Percentiles rank a stretch among this genome's conserved stretches.
Evolutionary conservation across 768 basidiomycete genomes (phyloP).

Genomic region (Galerina sulciceps): DNA sequence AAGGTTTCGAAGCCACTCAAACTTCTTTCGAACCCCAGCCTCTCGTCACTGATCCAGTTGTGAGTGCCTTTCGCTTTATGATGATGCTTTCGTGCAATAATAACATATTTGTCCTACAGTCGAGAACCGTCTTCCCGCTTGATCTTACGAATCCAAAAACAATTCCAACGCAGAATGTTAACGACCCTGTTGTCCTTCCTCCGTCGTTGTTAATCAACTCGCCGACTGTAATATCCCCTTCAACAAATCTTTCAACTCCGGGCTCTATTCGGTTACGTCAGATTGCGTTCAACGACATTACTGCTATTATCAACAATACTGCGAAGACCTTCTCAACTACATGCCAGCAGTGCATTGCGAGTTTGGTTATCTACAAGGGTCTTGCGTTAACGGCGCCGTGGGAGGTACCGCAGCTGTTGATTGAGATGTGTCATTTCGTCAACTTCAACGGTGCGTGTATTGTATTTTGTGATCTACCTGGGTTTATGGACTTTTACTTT

Average conservation of each 20-base stretch:
- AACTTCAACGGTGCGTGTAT: background rate
- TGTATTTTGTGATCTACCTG: too few species aligned
- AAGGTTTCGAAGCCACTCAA: background rate
- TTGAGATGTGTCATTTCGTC: slow-evolving; percentile 3
- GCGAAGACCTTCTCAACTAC: background rate
- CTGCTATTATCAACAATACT: background rate
- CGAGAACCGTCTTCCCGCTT: background rate
- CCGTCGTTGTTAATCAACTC: background rate
- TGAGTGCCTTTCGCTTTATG: background rate
- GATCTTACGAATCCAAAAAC: slow-evolving; percentile 3
- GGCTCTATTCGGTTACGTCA: background rate
- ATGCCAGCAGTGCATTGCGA: slow-evolving; percentile 2
- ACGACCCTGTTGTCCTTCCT: background rate
- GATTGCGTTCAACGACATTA: background rate
- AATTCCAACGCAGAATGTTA: background rate
- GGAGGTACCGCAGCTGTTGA: slow-evolving; percentile 5
- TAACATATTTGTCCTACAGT: background rate
- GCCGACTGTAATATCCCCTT: background rate
- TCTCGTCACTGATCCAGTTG: background rate
- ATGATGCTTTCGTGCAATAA: background rate
- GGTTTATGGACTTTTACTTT: background rate
- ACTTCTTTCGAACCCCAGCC: background rate
- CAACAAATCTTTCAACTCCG: background rate
- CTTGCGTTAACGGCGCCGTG: background rate
- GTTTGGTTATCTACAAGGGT: background rate